These are phyloP conservation scores for Gypsophila paniculata DNA, from an alignment of 179 eudicot genomes.

Conservation along the genomic window DNA sequence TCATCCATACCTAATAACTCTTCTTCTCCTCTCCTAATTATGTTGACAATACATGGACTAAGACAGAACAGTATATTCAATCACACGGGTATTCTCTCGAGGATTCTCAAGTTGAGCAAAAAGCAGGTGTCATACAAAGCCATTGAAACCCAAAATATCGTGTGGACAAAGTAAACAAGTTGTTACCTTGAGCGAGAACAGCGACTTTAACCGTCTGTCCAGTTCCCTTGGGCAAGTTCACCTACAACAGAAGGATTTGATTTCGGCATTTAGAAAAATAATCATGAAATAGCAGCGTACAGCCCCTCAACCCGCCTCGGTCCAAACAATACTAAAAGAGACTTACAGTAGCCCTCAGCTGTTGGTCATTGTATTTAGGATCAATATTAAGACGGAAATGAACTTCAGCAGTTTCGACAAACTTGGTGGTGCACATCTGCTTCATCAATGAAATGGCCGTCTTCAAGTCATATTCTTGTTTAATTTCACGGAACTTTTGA, in stretches of 20 bases:
- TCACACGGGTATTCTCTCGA: not conserved
- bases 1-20: not conserved
- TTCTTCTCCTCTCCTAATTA: too few species aligned
- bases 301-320: too few species aligned
- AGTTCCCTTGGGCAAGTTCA: constrained; percentile 93
- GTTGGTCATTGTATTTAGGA: constrained; percentile 96
- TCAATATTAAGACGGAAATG: constrained; percentile 96
- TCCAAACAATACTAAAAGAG: too few species aligned
- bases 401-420: constrained; percentile 81
- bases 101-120: not conserved
- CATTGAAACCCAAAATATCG: not conserved
- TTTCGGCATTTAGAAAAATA: constrained; percentile 8
- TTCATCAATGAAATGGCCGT: constrained; percentile 75
- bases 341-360: constrained; percentile 94
- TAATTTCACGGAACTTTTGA: constrained; percentile 73
- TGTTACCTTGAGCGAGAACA: constrained; percentile 90
- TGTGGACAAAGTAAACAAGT: not conserved
- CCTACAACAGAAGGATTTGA: constrained; percentile 38
- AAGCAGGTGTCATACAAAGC: not conserved
- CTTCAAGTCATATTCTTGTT: constrained; percentile 77
- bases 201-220: constrained; percentile 87
- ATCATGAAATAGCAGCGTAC: not conserved
- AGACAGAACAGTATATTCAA: not conserved
- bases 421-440: constrained; percentile 69
- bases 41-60: too few species aligned